Evolutionary conservation across 2,329 filamentous ascomycete species (phyloP).

Genomic region (Macrophomina phaseolina): DNA sequence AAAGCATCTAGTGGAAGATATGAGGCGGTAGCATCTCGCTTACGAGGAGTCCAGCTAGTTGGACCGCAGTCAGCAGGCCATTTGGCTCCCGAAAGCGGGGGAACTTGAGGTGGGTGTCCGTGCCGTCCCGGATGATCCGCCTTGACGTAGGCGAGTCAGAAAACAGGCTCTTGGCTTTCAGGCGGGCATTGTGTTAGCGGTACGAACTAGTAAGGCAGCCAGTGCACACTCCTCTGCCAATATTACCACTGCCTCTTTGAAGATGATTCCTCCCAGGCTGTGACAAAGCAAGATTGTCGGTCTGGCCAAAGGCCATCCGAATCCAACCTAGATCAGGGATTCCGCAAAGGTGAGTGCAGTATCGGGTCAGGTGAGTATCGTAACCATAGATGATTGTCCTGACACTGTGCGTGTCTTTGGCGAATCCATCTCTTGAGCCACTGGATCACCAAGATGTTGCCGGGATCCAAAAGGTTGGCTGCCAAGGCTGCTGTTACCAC

Average conservation of each 20-base stretch:
- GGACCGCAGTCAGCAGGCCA: no score
- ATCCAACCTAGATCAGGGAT: not conserved
- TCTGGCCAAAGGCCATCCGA: not conserved
- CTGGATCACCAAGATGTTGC: not conserved
- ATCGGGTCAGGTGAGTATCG: not conserved
- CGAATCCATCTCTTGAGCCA: slow-evolving; percentile 4
- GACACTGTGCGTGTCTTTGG: not conserved
- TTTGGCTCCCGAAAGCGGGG: no score
- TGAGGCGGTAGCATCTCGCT: no score
- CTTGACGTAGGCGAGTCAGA: no score
- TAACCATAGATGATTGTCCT: slow-evolving; percentile 7
- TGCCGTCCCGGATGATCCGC: no score
- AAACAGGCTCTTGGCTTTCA: no score
- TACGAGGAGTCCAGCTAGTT: no score
- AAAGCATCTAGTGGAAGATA: no score
- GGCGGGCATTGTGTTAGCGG: no score
- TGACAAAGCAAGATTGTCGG: not conserved
- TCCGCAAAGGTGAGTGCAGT: not conserved
- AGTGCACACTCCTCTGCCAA: not conserved
- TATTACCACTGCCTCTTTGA: not conserved
- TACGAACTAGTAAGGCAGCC: no score
- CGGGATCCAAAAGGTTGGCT: slow-evolving; percentile 6
- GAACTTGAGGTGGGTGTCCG: no score
- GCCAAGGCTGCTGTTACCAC: not conserved
- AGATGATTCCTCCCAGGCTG: not conserved